Percentiles rank a stretch among this genome's conserved stretches.
These are phyloP conservation scores for Solanum hybrid DNA, from an alignment of 305 asterid genomes.

Conservation along the genomic window DNA sequence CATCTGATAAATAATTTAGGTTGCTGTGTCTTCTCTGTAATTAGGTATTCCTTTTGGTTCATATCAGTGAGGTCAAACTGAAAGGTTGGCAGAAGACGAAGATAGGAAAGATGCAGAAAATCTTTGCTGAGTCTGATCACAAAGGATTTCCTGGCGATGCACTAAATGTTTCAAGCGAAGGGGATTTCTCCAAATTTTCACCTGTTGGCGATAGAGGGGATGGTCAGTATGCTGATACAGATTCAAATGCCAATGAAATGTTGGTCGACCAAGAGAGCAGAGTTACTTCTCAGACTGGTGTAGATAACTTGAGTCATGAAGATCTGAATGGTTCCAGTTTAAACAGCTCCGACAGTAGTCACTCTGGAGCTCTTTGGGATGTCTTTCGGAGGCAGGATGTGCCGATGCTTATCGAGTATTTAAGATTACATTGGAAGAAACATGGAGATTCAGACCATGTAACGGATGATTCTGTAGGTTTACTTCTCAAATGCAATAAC, in stretches of 20 bases:
- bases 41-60: conserved; percentile 87
- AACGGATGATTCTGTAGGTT: conserved; percentile 37
- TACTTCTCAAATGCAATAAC: conserved; percentile 2
- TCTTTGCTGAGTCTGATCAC: conserved; percentile 31
- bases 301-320: conserved; percentile 17
- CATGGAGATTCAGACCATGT: conserved; percentile 26
- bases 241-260: conserved; percentile 22
- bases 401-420: conserved; percentile 58
- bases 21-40: conserved; percentile 12
- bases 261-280: conserved; percentile 28
- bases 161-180: conserved; percentile 18
- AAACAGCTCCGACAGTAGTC: conserved; percentile 18
- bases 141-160: conserved; percentile 26
- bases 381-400: conserved; percentile 79
- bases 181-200: conserved; percentile 27
- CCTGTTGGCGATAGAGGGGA: conserved; percentile 28
- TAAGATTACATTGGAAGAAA: conserved; percentile 49
- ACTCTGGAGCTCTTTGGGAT: conserved; percentile 85
- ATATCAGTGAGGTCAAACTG: conserved; percentile 40
- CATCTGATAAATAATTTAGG: conserved; percentile 11
- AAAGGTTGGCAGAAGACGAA: conserved; percentile 30
- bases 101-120: conserved; percentile 28
- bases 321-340: conserved; percentile 25
- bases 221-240: conserved; percentile 27
- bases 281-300: conserved; percentile 28